Evolutionary conservation across 2,329 filamentous ascomycete genomes (phyloP), one percentile per base, ranked within the genome.

Genomic region (Monilinia polystroma): DNA sequence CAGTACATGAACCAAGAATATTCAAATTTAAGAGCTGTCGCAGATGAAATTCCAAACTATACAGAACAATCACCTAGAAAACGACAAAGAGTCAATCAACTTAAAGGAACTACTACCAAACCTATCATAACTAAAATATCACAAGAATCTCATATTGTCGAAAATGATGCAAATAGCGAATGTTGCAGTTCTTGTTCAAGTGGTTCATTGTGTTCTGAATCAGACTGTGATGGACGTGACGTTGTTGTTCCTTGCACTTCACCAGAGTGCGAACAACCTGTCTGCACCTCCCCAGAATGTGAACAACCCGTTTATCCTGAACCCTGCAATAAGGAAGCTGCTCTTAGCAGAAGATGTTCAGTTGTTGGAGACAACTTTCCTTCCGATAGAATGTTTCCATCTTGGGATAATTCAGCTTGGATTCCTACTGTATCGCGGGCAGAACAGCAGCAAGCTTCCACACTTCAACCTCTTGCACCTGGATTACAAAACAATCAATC

Each of bases 171-270:
- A 18, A 35, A 53, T 1, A 75, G 72, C 62, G 69, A 71, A 64
- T 75, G 74, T 63, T 75, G 74, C 56, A 75, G 74, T 62, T 73
- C 70, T 60, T 75, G 74, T 58, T 67, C 71, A 52, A 71, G 69
- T 35, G 72, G 73, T 11, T 49, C 64, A 29, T 52, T 67, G 20
- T 75, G 73, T 53, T 68, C 67, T 18, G 68, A 71, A 23, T 69
- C 73, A 11, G 69, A 73, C 35, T 75, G 73, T 64, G 60, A 63
- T 47, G 41, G 54, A 49, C 66, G 47, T 32, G 65, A 65, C 14
- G 66, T 67, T 14, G 63, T 72, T 32, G 65, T 73, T 26, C 64
- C 70, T 62, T 74, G 73, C 54, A 69, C 55, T 55, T 58, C 67
- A 8, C 55, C 68, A 12, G 60, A 67, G 18, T 74, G 72, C 62